These are phyloP conservation scores for Massariosphaeria phaeospora DNA, from an alignment of 495 filamentous ascomycete genomes.

Conservation along the genomic window DNA sequence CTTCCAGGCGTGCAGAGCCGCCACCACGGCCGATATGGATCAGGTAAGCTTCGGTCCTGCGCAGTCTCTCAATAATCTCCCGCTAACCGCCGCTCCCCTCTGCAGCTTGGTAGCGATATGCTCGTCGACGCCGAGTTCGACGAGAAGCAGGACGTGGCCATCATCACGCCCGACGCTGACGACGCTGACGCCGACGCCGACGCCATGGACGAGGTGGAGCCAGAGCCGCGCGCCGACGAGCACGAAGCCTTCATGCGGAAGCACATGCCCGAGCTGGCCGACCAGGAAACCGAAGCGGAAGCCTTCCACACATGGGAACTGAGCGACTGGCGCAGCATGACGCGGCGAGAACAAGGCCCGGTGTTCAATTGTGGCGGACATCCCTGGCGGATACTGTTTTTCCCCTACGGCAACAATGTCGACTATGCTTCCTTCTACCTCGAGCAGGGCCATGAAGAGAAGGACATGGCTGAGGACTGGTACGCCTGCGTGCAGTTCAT, in stretches of 20 bases:
- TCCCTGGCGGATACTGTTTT: conserved; percentile 95
- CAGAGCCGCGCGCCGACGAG: conserved; percentile 61
- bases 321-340: conserved; percentile 66
- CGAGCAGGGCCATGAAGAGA: conserved; percentile 77
- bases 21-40: conserved; percentile 31
- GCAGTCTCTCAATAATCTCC: conserved; percentile 17
- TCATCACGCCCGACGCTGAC: conserved; percentile 68
- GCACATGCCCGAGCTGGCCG: conserved; percentile 65
- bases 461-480: conserved; percentile 75
- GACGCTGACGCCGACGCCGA: too few species aligned
- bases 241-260: conserved; percentile 81
- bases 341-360: conserved; percentile 79
- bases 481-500: conserved; percentile 95
- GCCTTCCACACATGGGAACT: conserved; percentile 78
- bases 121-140: conserved; percentile 55
- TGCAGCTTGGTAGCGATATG: conserved; percentile 49
- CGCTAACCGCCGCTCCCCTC: conserved; percentile 41
- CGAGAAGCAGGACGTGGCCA: conserved; percentile 79
- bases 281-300: conserved; percentile 69
- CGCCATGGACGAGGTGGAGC: conserved; percentile 44
- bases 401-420: conserved; percentile 87
- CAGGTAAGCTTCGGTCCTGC: conserved; percentile 35
- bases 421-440: conserved; percentile 93
- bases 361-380: conserved; percentile 78
- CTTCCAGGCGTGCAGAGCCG: conserved; percentile 10